These are phyloP conservation scores for Acanthamoeba healyi DNA, from an alignment of 208 protist genomes.

Conservation along the genomic window DNA sequence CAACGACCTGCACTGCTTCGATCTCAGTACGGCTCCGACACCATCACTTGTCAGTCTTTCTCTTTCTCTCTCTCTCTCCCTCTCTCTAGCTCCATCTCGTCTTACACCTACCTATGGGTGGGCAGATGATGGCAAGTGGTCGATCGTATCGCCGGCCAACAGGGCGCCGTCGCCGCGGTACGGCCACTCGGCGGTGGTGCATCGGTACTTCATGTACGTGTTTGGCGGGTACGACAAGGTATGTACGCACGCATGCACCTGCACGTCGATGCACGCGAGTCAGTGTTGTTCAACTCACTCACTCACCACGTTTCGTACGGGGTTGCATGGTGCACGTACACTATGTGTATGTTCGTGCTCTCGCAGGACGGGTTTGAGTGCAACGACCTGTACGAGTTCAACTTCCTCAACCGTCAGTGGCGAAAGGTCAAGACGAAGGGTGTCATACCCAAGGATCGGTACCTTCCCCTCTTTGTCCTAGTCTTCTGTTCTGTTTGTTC, in stretches of 20 bases:
- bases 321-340: not conserved
- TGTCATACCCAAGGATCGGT: constrained; percentile 58
- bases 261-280: no score
- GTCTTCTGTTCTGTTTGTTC: not conserved
- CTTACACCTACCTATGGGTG: not conserved
- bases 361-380: constrained; percentile 69
- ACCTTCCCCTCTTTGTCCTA: not conserved
- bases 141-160: not conserved
- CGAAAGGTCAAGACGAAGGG: constrained; percentile 62
- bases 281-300: no score
- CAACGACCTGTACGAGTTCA: constrained; percentile 72
- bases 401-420: constrained; percentile 34
- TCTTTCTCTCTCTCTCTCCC: not conserved
- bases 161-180: constrained; percentile 34
- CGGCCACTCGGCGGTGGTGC: constrained; percentile 66
- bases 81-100: no score
- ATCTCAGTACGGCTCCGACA: not conserved
- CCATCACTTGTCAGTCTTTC: not conserved
- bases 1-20: constrained; percentile 60
- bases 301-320: no score
- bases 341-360: not conserved
- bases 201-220: constrained; percentile 56
- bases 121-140: constrained; percentile 23
- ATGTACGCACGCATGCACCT: not conserved
- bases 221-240: constrained; percentile 70